Evolutionary conservation across 2,329 filamentous ascomycete genomes (phyloP).

Genomic region (Hymenotorrendiella dingleyae): DNA sequence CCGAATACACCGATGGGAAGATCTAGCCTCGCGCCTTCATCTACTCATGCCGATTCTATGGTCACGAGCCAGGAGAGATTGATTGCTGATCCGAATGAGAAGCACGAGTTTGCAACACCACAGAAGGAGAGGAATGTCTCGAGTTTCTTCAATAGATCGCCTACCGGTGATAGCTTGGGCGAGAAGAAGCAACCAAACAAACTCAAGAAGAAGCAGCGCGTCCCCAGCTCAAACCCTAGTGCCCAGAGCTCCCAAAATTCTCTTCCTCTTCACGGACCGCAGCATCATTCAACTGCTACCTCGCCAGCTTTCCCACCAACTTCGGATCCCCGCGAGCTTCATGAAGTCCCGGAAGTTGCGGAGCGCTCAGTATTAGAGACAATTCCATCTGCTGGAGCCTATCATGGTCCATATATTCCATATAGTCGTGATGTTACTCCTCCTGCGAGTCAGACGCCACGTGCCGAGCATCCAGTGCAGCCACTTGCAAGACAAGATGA

Average conservation of each 20-base stretch:
- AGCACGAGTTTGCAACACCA: slow-evolving; percentile 19
- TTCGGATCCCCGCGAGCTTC: too few species aligned
- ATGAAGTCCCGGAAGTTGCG: slow-evolving; percentile 26
- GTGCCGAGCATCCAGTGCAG: slow-evolving; percentile 14
- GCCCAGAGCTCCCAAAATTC: slow-evolving; percentile 87
- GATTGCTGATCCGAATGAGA: slow-evolving; percentile 29
- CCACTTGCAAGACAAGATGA: slow-evolving; percentile 19
- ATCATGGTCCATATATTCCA: too few species aligned
- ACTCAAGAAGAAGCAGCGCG: slow-evolving; percentile 74
- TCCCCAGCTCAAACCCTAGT: slow-evolving; percentile 74
- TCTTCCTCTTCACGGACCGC: slow-evolving; percentile 53
- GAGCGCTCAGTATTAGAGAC: slow-evolving; percentile 25
- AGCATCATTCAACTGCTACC: slow-evolving; percentile 17
- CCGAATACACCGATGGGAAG: slow-evolving; percentile 15
- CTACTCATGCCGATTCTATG: slow-evolving; percentile 21
- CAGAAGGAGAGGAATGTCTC: slow-evolving; percentile 64
- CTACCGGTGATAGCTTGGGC: slow-evolving; percentile 51
- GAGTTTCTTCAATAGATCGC: slow-evolving; percentile 65
- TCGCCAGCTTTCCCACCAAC: slow-evolving; percentile 29
- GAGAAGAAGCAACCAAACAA: slow-evolving; percentile 80
- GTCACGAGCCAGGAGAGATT: slow-evolving; percentile 46
- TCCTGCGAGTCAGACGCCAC: slow-evolving; percentile 22
- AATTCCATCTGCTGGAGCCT: slow-evolving; percentile 14
- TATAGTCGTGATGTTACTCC: slow-evolving; percentile 18
- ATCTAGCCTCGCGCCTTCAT: slow-evolving; percentile 21